Base-by-base conservation (phyloP, 2,329 filamentous ascomycete species). In the Xylaria sp. region DNA sequence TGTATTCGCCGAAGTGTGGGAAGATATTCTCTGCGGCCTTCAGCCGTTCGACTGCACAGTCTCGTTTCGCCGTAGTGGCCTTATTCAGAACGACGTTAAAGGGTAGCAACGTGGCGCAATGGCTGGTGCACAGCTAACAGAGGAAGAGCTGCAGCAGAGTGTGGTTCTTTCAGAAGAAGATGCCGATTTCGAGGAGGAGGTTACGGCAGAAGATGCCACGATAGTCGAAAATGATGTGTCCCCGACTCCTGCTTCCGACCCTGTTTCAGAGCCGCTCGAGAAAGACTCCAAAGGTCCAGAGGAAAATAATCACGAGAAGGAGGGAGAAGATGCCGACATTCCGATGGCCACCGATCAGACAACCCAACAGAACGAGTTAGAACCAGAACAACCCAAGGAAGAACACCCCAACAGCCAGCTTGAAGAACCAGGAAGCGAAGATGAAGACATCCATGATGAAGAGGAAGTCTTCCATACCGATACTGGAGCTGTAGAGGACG, bases 141-240 rank as follows among this genome's bases (percentile, higher is more conserved):
- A 84, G 69, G 81, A 85, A 60, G 80, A 84, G 70, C 75, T 83
- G 59, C 82, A 83, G 67, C 80, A 82, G 66, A 83, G 80, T 69
- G 79, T 78, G 49, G 74, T 80, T 65, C 74, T 79, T 58, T 81
- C 80, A 4, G 80, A 81, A 59, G 79, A 78, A 30, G 73, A 76
- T 51, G 72, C 71, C 53, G 75, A 74, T 34, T 69, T 70, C 58
- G 62, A 64, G 34, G 62, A 64, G 34, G 76, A 75, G 53, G 77
- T 78, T 30, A 61, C 65, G 44, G 59, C 63, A 7, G 67, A 68
- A 34, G 68, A 70, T 42, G 67, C 70, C 30, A 66, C 72, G 55
- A 67, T 68, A 49, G 66, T 69, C 60, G 70, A 67, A 50, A 65
- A 60, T 34, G 59, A 53, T 48, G 58, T 61, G 16, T 51, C 65